Conservation (phyloP, 2,329 filamentous ascomycete species). For the Lachnellula subtilissima region DNA sequence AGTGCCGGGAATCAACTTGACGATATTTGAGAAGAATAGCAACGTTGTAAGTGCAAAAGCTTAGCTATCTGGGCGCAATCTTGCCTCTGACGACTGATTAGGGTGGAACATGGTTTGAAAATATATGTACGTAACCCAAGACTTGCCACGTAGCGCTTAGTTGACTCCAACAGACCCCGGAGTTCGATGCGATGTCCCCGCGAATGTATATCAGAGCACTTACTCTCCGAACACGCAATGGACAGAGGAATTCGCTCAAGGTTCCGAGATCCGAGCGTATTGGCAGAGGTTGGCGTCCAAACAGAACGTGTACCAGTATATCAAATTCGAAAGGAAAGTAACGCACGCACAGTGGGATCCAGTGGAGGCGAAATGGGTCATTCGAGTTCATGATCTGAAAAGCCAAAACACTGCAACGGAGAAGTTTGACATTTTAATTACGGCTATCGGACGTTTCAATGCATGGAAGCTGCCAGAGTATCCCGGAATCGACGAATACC, state of each 20-base stretch:
- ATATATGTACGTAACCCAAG: conserved; percentile 29
- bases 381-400: conserved; percentile 34
- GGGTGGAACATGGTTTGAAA: conserved; percentile 51
- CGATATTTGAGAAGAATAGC: conserved; percentile 45
- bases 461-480: conserved; percentile 59
- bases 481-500: conserved; percentile 45
- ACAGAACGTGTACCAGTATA: conserved; percentile 57
- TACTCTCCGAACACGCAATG: conserved; percentile 66
- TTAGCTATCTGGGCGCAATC: too few relatives aligned
- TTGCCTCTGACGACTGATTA: neutral
- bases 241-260: conserved; percentile 63
- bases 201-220: conserved; percentile 60
- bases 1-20: conserved; percentile 60
- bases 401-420: conserved; percentile 37
- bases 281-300: conserved; percentile 59
- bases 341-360: conserved; percentile 52
- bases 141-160: too few relatives aligned
- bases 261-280: conserved; percentile 62
- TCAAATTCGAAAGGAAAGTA: conserved; percentile 53
- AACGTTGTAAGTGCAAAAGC: neutral
- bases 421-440: conserved; percentile 56
- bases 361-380: conserved; percentile 46
- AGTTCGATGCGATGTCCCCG: conserved; percentile 22
- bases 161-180: conserved; percentile 22
- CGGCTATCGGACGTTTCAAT: conserved; percentile 63